Conservation (phyloP, 2,329 filamentous ascomycete species). For the Ilyonectria robusta region DNA sequence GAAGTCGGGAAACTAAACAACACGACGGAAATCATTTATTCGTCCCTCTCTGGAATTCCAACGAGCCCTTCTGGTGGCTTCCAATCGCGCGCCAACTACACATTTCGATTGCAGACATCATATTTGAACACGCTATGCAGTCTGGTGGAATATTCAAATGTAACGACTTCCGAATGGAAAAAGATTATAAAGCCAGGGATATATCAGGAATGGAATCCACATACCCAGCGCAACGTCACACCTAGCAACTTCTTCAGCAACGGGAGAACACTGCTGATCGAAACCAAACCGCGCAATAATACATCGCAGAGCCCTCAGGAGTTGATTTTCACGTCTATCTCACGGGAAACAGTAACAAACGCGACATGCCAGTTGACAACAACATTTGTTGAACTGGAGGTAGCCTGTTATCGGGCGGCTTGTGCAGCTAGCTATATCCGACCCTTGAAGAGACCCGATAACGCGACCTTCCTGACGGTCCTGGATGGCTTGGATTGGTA, state of each 20-base stretch:
- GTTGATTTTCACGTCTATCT: neutral
- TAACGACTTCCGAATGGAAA: neutral
- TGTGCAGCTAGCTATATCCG: constrained; percentile 8
- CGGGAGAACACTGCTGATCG: neutral
- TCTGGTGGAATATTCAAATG: neutral
- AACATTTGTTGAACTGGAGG: constrained; percentile 12
- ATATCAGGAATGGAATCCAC: no score
- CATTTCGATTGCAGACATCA: neutral
- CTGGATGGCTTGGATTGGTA: neutral
- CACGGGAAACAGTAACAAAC: neutral
- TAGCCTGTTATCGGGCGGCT: constrained; percentile 14
- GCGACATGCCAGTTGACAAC: constrained; percentile 10
- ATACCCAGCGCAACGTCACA: neutral
- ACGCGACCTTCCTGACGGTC: neutral
- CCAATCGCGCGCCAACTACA: neutral
- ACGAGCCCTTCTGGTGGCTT: constrained; percentile 3
- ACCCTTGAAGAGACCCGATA: neutral
- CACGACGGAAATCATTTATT: neutral
- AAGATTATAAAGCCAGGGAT: neutral
- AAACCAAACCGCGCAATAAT: neutral
- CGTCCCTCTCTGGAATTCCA: constrained; percentile 19
- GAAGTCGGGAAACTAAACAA: neutral
- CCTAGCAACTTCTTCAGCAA: neutral
- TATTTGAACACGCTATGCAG: constrained; percentile 9
- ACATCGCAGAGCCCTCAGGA: neutral